Conservation (phyloP, 352 stramenopile species). For the Blastocystis sp. region DNA sequence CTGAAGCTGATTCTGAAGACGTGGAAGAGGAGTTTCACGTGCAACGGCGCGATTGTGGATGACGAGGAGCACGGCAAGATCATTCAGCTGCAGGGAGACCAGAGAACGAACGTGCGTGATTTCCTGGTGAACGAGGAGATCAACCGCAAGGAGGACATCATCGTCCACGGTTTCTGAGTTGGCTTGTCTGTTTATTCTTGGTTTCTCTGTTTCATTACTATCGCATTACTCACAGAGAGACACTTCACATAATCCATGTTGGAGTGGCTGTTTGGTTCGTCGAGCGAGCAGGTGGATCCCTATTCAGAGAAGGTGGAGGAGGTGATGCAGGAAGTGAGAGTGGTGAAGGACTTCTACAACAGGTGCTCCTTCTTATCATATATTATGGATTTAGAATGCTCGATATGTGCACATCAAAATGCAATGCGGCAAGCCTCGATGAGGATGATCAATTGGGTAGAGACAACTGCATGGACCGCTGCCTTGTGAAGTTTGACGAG, state of each 20-base stretch:
- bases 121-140: too few species aligned
- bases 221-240: too few species aligned
- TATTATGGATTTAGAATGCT: conserved; percentile 22
- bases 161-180: too few species aligned
- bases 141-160: too few species aligned
- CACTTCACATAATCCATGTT: neutral
- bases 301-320: conserved; percentile 13
- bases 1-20: conserved; percentile 98
- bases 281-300: neutral
- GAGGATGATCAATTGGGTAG: conserved; percentile 8
- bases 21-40: conserved; percentile 74
- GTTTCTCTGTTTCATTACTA: too few species aligned
- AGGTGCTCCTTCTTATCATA: neutral
- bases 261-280: conserved; percentile 4
- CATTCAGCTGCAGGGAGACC: too few species aligned
- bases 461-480: conserved; percentile 56
- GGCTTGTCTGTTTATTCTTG: too few species aligned
- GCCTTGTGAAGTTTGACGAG: neutral
- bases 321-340: conserved; percentile 11
- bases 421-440: conserved; percentile 11
- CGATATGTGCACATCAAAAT: neutral
- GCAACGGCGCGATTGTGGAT: too few species aligned
- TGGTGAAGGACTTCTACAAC: conserved; percentile 39
- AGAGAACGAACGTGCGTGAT: too few species aligned
- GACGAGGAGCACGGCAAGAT: too few species aligned